Evolutionary conservation across 345 rosid species (phyloP).

Genomic region (Salix caprea): DNA sequence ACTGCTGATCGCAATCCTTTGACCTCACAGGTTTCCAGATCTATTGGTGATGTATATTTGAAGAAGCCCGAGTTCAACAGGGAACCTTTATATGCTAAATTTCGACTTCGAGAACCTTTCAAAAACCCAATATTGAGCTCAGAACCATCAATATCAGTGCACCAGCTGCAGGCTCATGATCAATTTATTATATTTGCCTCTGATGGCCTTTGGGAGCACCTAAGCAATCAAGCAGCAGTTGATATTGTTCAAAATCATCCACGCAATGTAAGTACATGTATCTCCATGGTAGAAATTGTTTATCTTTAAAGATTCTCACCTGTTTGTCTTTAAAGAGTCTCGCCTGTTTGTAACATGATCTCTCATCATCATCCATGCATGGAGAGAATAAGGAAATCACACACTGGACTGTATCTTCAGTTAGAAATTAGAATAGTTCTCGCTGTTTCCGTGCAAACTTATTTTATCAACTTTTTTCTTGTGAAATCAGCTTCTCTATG

Average conservation of each 20-base stretch:
- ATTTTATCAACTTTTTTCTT: not conserved
- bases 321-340: not conserved
- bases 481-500: not conserved
- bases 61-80: slow-evolving; percentile 77
- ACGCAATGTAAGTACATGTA: slow-evolving; percentile 42
- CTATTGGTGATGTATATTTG: slow-evolving; percentile 81
- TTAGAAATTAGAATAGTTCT: not conserved
- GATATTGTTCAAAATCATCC: slow-evolving; percentile 62
- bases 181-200: slow-evolving; percentile 74
- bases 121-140: slow-evolving; percentile 63
- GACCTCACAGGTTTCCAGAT: slow-evolving; percentile 60
- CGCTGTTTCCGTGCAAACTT: not conserved
- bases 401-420: not conserved
- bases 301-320: not conserved
- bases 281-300: not conserved
- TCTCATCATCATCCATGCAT: not conserved
- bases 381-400: not conserved
- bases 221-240: slow-evolving; percentile 81
- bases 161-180: slow-evolving; percentile 60
- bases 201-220: slow-evolving; percentile 84
- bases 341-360: not conserved
- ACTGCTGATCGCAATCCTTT: slow-evolving; percentile 3
- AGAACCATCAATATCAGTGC: slow-evolving; percentile 66
- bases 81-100: slow-evolving; percentile 66
- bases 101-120: slow-evolving; percentile 65